These are phyloP conservation scores for Millerozyma acaciae DNA, from an alignment of 805 yeast genomes.

Conservation along the genomic window DNA sequence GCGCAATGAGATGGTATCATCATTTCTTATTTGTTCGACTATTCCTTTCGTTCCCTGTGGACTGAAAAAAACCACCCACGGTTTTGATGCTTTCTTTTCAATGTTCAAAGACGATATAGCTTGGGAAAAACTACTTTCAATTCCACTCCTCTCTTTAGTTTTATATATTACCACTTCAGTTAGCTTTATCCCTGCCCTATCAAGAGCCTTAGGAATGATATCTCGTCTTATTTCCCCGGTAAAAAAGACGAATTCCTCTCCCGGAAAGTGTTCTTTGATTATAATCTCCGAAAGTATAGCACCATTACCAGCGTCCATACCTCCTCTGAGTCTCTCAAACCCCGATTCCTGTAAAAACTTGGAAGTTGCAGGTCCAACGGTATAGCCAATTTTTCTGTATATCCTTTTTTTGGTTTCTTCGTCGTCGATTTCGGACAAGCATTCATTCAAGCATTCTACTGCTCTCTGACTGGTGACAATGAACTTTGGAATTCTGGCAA, in stretches of 20 bases:
- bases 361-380: constrained; percentile 91
- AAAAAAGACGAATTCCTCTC: constrained; percentile 56
- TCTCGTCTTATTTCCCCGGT: constrained; percentile 87
- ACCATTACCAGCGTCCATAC: constrained; percentile 79
- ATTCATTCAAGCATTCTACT: constrained; percentile 66
- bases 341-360: constrained; percentile 57
- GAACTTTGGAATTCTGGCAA: constrained; percentile 45
- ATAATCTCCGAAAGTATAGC: constrained; percentile 62
- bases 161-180: constrained; percentile 65
- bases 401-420: constrained; percentile 21
- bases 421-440: constrained; percentile 28
- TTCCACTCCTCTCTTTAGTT: constrained; percentile 52
- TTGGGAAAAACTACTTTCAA: constrained; percentile 33
- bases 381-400: constrained; percentile 57
- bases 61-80: constrained; percentile 85
- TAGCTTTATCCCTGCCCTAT: constrained; percentile 39
- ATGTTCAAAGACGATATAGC: constrained; percentile 2
- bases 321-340: constrained; percentile 68
- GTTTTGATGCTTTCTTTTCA: constrained; percentile 12
- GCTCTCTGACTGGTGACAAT: constrained; percentile 91
- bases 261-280: constrained; percentile 25
- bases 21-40: constrained; percentile 35
- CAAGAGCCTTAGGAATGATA: constrained; percentile 64
- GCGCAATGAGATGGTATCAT: constrained; percentile 7
- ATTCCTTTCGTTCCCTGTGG: constrained; percentile 81